Conservation (phyloP, 2,329 filamentous ascomycete genomes). For the Sporothrix schenckii region DNA sequence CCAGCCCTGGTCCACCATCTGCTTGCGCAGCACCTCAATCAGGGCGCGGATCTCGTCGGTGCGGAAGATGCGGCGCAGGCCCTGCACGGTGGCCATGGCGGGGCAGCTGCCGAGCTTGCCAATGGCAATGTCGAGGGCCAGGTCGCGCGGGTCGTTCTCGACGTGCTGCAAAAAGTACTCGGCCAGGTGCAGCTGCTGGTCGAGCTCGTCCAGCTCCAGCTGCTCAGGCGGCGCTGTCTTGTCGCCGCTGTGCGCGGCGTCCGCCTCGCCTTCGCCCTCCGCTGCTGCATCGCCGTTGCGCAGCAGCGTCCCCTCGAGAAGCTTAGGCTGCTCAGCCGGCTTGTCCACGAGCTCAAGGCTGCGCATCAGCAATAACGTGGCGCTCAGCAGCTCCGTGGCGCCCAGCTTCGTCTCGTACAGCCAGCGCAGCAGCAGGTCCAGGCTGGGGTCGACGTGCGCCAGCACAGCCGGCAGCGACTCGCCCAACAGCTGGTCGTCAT, state of each 20-base stretch:
- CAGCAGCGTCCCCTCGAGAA: constrained; percentile 39
- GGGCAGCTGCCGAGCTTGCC: constrained; percentile 70
- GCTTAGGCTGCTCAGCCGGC: constrained; percentile 42
- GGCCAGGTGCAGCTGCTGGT: constrained; percentile 68
- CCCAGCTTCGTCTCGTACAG: constrained; percentile 67
- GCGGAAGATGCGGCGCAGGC: constrained; percentile 64
- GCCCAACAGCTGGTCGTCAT: constrained; percentile 54
- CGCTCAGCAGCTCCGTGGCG: constrained; percentile 66
- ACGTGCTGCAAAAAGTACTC: constrained; percentile 65
- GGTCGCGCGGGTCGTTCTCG: constrained; percentile 63
- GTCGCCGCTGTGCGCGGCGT: constrained; percentile 37
- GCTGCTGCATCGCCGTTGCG: constrained; percentile 41
- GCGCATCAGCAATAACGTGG: constrained; percentile 67
- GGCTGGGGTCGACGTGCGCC: constrained; percentile 66
- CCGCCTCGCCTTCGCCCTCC: constrained; percentile 34
- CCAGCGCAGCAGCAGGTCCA: constrained; percentile 67
- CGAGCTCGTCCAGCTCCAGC: constrained; percentile 62
- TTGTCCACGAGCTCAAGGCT: constrained; percentile 65
- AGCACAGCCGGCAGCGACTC: constrained; percentile 66
- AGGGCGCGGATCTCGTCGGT: constrained; percentile 71
- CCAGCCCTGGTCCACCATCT: constrained; percentile 76
- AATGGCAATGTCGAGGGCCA: constrained; percentile 68
- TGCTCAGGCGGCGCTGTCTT: constrained; percentile 42
- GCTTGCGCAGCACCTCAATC: constrained; percentile 71
- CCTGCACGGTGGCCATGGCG: constrained; percentile 60